Evolutionary conservation across 2,329 filamentous ascomycete species (phyloP), one percentile per base, ranked within the genome.

Genomic region (Thielaviopsis euricoi): DNA sequence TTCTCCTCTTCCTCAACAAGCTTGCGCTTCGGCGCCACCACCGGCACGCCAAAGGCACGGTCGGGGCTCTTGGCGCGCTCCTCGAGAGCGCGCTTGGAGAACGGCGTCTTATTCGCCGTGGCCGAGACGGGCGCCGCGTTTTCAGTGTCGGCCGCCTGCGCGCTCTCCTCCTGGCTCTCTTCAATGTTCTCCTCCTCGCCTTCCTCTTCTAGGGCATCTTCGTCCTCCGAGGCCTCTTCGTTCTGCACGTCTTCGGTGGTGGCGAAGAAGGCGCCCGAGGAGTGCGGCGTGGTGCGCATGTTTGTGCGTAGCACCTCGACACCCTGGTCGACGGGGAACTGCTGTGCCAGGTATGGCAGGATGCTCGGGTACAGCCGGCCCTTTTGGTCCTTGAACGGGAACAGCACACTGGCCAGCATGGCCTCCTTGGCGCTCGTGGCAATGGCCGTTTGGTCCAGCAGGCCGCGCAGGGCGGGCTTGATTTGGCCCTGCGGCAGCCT

Each of bases 361-460:
- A 95, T 84, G 67, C 85, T 93, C 26, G 86, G 76, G 61, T 82
- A 80, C 55, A 80, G 78, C 62, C 80, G 74, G 49, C 83, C 79
- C 66, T 82, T 76, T 65, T 79, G 73, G 65, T 82, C 74, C 62
- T 81, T 72, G 68, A 83, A 80, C 0, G 89, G 87, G 68, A 93
- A 89, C 60, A 96, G 73, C 13, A 94, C 82, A 67, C 88, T 91
- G 6, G 89, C 82, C 12, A 93, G 66, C 78, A 96, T 87, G 49
- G 86, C 85, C 33, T 83, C 75, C 66, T 82, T 83, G 67, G 84
- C 77, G 60, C 77, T 76, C 5, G 76, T 79, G 22, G 95, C 71
- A 58, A 95, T 85, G 21, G 88, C 86, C 2, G 87, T 87, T 62
- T 87, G 85, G 66, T 96, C 89, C 62, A 95, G 76, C 53, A 88